Base-by-base conservation (phyloP, 2,329 filamentous ascomycete genomes). In the Capronia coronata region DNA sequence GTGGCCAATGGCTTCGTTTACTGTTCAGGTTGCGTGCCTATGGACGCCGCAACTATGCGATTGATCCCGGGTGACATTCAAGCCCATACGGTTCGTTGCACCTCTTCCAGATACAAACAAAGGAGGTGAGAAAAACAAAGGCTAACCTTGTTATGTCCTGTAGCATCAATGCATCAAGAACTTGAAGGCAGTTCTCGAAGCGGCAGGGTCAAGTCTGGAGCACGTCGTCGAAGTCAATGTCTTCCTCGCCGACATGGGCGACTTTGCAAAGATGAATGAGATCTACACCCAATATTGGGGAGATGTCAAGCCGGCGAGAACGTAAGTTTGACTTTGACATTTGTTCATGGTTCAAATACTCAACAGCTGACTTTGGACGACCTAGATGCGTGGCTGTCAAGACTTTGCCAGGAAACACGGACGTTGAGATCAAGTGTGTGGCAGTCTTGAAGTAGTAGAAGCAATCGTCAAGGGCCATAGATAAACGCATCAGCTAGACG, bases 201-300 rank as follows among this genome's bases (percentile, higher is more conserved):
- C 75, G 2, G 78, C 80, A 0, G 80, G 80, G 0, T 77, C 74
- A 37, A 72, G 68, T 49, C 68, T 84, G 30, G 69, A 75, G 22
- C 80, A 83, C 47, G 75, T 79, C 0, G 75, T 85, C 63, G 84
- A 86, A 65, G 75, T 82, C 54, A 85, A 83, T 58, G 71, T 85
- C 18, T 86, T 82, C 61, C 63, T 86, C 16, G 77, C 76, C 1
- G 73, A 75, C 48, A 85, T 86, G 80, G 71, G 75, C 43, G 72
- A 85, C 62, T 86, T 84, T 62, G 74, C 70, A 67, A 81, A 82
- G 66, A 88, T 94, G 85, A 94, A 95, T 71, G 76, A 76, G 59
- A 84, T 87, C 63, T 94, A 93, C 35, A 51, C 25, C 10, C 83
- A 88, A 71, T 88, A 83, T 76, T 90, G 62, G 64, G 63, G 64